Evolutionary conservation across 768 basidiomycete species (phyloP), one percentile per base, ranked within the genome.

Genomic region (Sutorius australiensis): DNA sequence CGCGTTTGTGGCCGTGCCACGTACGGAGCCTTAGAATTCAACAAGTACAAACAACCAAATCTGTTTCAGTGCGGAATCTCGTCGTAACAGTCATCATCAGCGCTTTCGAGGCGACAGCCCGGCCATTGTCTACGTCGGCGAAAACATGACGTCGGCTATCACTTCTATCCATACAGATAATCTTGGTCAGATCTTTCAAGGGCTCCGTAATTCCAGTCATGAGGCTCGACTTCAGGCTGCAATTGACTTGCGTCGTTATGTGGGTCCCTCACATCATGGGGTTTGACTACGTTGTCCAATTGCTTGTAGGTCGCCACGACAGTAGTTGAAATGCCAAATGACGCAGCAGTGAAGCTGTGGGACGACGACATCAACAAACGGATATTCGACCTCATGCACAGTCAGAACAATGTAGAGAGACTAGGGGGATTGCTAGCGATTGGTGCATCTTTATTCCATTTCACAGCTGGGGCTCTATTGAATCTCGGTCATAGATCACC

Each of bases 361-460:
- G 89, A 92, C 56, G 87, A 91, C 58, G 83, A 82, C 51, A 87
- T 95, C 60, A 92, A 86, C 65, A 79, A 82, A 56, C 75, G 83
- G 34, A 74, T 95, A 48, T 91, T 92, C 64, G 86, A 89, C 59
- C 79, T 93, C 41, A 86, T 89, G 52, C 91, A 94, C 64, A 89
- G 88, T 61, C 84, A 84, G 64, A 85, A 83, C 64, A 81, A 77
- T 47, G 75, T 78, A 21, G 92, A 95, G 67, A 88, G 89, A 58
- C 80, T 93, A 49, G 95, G 92, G 13, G 94, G 92, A 32, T 73
- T 98, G 32, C 70, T 87, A 50, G 94, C 93, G 21, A 97, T 97
- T 64, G 89, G 92, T 92, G 58, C 58, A 81, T 57, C 30, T 48
- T 43, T 36, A 21, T 27, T 21, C 13, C 24, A 14, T 33, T 43